Conservation (phyloP, 441 rosid genomes). For the Erodium moschatum region DNA sequence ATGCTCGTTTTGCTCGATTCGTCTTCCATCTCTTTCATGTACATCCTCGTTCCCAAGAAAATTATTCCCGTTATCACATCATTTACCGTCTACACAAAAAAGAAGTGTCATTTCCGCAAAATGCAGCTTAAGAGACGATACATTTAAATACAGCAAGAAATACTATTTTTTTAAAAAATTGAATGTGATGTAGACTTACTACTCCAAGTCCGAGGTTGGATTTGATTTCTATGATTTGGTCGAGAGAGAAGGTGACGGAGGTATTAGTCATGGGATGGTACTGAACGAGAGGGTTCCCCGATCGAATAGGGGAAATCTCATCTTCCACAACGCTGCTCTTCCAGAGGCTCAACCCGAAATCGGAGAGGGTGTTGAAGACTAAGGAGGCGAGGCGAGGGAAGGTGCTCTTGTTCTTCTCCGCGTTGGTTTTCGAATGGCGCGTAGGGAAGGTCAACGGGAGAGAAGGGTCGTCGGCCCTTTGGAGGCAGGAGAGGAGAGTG, state of each 20-base stretch:
- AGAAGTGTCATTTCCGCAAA: too few species aligned
- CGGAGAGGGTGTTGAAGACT: conserved; percentile 26
- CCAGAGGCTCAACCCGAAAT: conserved; percentile 29
- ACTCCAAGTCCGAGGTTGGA: conserved; percentile 26
- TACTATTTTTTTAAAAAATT: too few species aligned
- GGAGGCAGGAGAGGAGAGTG: conserved; percentile 41
- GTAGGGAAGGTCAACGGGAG: conserved; percentile 38
- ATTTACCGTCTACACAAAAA: conserved; percentile 33
- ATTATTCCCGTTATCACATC: conserved; percentile 38
- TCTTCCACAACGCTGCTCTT: conserved; percentile 34
- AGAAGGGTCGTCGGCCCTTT: conserved; percentile 34
- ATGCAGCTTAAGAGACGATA: too few species aligned
- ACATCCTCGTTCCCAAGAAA: conserved; percentile 35
- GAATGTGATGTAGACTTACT: conserved; percentile 28
- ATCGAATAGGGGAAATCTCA: conserved; percentile 26
- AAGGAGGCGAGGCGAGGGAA: conserved; percentile 7
- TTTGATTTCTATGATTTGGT: conserved; percentile 34
- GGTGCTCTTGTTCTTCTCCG: neutral
- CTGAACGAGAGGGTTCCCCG: conserved; percentile 26
- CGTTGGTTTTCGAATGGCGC: neutral
- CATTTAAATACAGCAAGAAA: too few species aligned
- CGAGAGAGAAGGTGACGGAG: conserved; percentile 32
- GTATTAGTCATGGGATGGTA: conserved; percentile 25
- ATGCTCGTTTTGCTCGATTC: conserved; percentile 15
- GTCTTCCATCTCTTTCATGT: conserved; percentile 28